phyloP scores from a whole-genome alignment of 371 early-diverging fungal genomes.

The Mortierella sp. region DNA sequence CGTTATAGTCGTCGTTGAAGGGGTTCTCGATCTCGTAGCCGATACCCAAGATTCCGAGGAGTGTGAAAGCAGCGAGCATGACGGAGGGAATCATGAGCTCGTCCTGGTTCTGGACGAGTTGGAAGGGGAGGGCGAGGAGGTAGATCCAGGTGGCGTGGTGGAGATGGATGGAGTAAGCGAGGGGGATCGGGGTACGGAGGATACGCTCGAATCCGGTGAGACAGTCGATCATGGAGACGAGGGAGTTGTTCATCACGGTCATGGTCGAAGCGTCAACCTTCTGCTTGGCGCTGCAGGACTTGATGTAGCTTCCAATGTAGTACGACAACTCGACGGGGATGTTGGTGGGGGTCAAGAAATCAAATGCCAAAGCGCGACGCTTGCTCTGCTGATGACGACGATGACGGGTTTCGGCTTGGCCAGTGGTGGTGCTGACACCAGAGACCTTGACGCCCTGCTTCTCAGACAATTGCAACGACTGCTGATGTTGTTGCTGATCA shows the following conservation, averaged over 20 bases:
- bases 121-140: slow-evolving; percentile 78
- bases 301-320: slow-evolving; percentile 62
- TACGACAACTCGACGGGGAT: slow-evolving; percentile 63
- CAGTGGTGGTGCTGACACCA: neutral
- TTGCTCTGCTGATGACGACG: slow-evolving; percentile 24
- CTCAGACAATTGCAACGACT: slow-evolving; percentile 9
- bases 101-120: slow-evolving; percentile 62
- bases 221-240: slow-evolving; percentile 61
- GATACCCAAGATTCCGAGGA: slow-evolving; percentile 81
- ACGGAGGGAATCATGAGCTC: slow-evolving; percentile 59
- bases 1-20: slow-evolving; percentile 79
- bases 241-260: slow-evolving; percentile 51
- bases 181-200: slow-evolving; percentile 83
- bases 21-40: slow-evolving; percentile 84
- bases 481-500: neutral
- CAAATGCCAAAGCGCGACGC: slow-evolving; percentile 43
- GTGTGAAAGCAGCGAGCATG: slow-evolving; percentile 74
- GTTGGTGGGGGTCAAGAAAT: slow-evolving; percentile 57
- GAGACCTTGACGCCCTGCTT: slow-evolving; percentile 9
- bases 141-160: slow-evolving; percentile 80
- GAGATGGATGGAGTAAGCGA: slow-evolving; percentile 87
- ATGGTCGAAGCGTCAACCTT: slow-evolving; percentile 49
- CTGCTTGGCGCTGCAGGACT: slow-evolving; percentile 35
- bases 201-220: slow-evolving; percentile 81
- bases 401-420: neutral